A percentile compares a stretch with the other conserved stretches of the same genome.
phyloP scores from a whole-genome alignment of 2,329 filamentous ascomycete species.

The Penicillium sp. region DNA sequence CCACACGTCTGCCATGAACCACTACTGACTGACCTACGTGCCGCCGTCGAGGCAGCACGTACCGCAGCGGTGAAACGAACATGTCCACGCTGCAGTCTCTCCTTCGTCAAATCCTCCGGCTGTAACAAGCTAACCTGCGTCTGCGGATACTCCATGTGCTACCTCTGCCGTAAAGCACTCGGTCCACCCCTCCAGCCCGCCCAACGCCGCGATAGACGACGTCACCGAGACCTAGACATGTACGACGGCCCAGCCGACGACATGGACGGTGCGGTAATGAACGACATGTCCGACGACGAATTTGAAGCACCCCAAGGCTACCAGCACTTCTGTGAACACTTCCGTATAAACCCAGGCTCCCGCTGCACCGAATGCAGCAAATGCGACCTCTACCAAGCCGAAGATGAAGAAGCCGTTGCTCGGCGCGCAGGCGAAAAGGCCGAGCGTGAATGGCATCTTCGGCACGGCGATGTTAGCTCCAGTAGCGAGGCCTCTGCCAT shows the following conservation, averaged over 20 bases:
- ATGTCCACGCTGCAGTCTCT: constrained; percentile 84
- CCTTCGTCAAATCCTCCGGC: constrained; percentile 86
- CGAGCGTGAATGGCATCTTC: constrained; percentile 65
- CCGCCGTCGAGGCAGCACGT: constrained; percentile 87
- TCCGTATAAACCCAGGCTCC: constrained; percentile 72
- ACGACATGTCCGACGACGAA: constrained; percentile 15
- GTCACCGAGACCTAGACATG: constrained; percentile 36
- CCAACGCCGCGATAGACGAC: constrained; percentile 2
- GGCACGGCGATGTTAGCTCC: constrained; percentile 48
- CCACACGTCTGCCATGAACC: constrained; percentile 88
- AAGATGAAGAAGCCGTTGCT: constrained; percentile 67
- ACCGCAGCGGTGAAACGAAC: constrained; percentile 92
- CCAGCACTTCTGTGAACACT: constrained; percentile 93
- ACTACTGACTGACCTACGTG: constrained; percentile 72
- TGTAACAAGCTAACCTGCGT: constrained; percentile 97
- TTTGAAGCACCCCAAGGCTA: constrained; percentile 65
- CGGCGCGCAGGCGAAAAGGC: constrained; percentile 65
- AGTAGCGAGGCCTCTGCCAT: constrained; percentile 12
- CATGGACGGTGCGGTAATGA: constrained; percentile 9
- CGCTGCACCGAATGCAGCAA: constrained; percentile 73
- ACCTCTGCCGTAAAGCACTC: constrained; percentile 76
- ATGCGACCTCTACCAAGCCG: constrained; percentile 69
- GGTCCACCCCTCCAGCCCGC: constrained; percentile 24
- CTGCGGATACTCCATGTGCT: constrained; percentile 98
- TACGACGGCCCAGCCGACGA: constrained; percentile 35